A percentile compares a stretch with the other conserved stretches of the same genome.
Conservation (phyloP, 805 yeast genomes). For the Ogataea nitratoaversa region DNA sequence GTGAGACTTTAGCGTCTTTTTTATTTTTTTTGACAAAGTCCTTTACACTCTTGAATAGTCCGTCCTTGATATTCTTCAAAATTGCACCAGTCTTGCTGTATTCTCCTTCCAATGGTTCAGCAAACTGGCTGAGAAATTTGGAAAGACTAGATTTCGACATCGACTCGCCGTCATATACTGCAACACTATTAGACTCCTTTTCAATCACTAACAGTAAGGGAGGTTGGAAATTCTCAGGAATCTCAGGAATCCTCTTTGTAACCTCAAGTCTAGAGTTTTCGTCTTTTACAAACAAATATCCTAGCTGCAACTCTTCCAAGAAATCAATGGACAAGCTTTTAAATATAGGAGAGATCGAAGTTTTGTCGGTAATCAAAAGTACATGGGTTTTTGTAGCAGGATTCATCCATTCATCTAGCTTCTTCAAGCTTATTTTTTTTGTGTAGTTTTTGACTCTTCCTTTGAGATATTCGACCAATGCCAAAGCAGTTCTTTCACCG, state of each 20-base stretch:
- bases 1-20: slow-evolving; percentile 5
- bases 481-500: slow-evolving; percentile 56
- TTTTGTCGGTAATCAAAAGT: slow-evolving; percentile 50
- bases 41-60: slow-evolving; percentile 20
- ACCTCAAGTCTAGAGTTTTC: slow-evolving; percentile 22
- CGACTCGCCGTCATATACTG: slow-evolving; percentile 27
- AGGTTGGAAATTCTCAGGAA: slow-evolving; percentile 13
- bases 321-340: slow-evolving; percentile 72
- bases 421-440: slow-evolving; percentile 40
- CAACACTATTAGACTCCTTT: slow-evolving; percentile 14
- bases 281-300: slow-evolving; percentile 33
- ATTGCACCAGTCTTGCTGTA: slow-evolving; percentile 22
- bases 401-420: slow-evolving; percentile 27
- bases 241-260: slow-evolving; percentile 12
- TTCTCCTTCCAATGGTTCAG: slow-evolving; percentile 33
- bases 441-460: slow-evolving; percentile 65
- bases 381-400: slow-evolving; percentile 32
- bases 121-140: slow-evolving; percentile 29
- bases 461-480: slow-evolving; percentile 50
- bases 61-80: slow-evolving; percentile 19
- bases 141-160: slow-evolving; percentile 29
- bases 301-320: slow-evolving; percentile 46
- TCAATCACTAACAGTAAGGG: slow-evolving; percentile 25
- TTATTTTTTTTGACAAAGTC: slow-evolving; percentile 21
- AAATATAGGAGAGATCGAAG: slow-evolving; percentile 47